phyloP scores from a whole-genome alignment of 306 rosid genomes.

The Rosa rugosa region DNA sequence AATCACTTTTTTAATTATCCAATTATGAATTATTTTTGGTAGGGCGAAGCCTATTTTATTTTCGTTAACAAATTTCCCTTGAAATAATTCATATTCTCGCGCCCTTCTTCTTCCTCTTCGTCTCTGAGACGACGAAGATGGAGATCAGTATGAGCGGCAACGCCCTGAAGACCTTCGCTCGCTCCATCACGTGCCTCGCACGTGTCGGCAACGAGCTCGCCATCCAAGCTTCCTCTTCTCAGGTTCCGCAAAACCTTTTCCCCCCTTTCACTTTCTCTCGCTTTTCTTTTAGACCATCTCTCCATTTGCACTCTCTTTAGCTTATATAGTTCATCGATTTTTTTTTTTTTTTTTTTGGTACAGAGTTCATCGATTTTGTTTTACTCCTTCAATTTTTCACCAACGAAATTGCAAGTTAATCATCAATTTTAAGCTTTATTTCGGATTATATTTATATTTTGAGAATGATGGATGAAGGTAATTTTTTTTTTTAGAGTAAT shows the following conservation, averaged over 20 bases:
- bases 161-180: slow-evolving; percentile 76
- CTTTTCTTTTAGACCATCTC: background rate
- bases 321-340: background rate
- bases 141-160: slow-evolving; percentile 71
- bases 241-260: slow-evolving; percentile 32
- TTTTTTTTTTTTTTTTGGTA: too few relatives aligned
- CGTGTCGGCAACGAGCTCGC: slow-evolving; percentile 87
- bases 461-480: too few relatives aligned
- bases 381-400: background rate
- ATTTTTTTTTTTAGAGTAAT: background rate
- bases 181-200: slow-evolving; percentile 86
- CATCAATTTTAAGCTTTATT: background rate
- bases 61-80: background rate
- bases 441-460: background rate
- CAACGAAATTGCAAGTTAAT: background rate
- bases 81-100: slow-evolving; percentile 6
- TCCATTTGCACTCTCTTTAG: background rate
- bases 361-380: background rate
- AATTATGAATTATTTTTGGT: background rate
- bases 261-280: background rate
- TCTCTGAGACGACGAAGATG: slow-evolving; percentile 32
- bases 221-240: slow-evolving; percentile 82
- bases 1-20: background rate
- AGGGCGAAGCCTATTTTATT: background rate
- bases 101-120: background rate